phyloP scores from a whole-genome alignment of 192 early-diverging fungal genomes.

The Mortierella antarctica region DNA sequence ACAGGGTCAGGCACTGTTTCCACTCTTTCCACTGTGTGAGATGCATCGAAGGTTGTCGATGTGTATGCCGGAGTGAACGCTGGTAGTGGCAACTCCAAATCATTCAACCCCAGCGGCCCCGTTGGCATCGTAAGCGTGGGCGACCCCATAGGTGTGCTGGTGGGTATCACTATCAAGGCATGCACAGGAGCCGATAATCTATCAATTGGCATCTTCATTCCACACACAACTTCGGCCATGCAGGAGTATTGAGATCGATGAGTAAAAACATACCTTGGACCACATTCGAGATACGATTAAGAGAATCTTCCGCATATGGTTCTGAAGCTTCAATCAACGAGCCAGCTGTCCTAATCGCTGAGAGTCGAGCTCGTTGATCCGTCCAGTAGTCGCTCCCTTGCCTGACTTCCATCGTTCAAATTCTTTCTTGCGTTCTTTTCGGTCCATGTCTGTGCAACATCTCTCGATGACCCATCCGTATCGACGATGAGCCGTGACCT shows the following conservation, averaged over 20 bases:
- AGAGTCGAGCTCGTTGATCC: constrained; percentile 28
- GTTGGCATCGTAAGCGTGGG: constrained; percentile 9
- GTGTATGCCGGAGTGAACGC: constrained; percentile 9
- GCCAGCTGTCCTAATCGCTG: constrained; percentile 26
- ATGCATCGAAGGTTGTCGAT: constrained; percentile 21
- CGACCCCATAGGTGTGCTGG: constrained; percentile 10
- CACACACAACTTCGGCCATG: constrained; percentile 1
- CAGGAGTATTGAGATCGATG: constrained; percentile 17
- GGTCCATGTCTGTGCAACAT: constrained; percentile 10
- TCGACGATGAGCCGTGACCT: constrained; percentile 19
- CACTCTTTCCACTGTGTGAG: constrained; percentile 1
- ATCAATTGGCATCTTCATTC: constrained; percentile 16
- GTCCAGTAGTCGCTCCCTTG: constrained; percentile 27
- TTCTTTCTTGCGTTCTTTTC: constrained; percentile 9
- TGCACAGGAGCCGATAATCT: constrained; percentile 12
- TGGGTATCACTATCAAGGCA: constrained; percentile 20
- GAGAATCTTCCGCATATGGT: constrained; percentile 22
- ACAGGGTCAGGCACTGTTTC: constrained; percentile 11
- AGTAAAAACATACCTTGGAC: constrained; percentile 22
- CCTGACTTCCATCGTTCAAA: constrained; percentile 31
- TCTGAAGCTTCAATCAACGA: constrained; percentile 32
- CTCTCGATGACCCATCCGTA: constrained; percentile 24
- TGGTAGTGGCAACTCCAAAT: constrained; percentile 14
- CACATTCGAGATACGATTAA: constrained; percentile 19
- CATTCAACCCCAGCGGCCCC: constrained; percentile 5